Evolutionary conservation across 768 basidiomycete species (phyloP).

Genomic region (Boletus pseudopeckii): DNA sequence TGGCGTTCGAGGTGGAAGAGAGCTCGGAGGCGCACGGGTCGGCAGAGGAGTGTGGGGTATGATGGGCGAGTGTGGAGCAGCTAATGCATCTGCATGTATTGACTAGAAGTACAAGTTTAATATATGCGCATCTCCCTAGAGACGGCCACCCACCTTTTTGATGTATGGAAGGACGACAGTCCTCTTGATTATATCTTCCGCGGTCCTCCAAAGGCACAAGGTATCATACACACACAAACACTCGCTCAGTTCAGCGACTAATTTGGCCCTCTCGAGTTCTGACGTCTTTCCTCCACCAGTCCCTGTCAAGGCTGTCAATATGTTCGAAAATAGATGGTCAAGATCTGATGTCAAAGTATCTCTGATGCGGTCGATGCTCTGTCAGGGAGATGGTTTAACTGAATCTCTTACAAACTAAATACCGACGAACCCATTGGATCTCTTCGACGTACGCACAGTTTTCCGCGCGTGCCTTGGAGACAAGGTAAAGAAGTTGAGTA

Average conservation of each 20-base stretch:
- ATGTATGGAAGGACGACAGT: constrained; percentile 75
- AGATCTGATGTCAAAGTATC: constrained; percentile 84
- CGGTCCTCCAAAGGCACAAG: constrained; percentile 79
- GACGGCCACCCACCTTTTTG: constrained; percentile 52
- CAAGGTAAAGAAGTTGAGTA: constrained; percentile 87
- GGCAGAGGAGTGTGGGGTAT: constrained; percentile 72
- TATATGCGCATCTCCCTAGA: neutral
- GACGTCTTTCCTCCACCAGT: constrained; percentile 47
- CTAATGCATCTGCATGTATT: constrained; percentile 67
- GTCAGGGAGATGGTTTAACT: constrained; percentile 20
- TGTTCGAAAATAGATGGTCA: constrained; percentile 72
- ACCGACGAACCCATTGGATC: constrained; percentile 73
- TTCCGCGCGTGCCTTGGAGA: constrained; percentile 74
- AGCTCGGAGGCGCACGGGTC: constrained; percentile 21
- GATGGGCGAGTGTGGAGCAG: constrained; percentile 68
- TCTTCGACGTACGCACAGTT: constrained; percentile 78
- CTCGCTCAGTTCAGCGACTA: constrained; percentile 66
- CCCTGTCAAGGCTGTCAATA: constrained; percentile 49
- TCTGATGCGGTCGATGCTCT: constrained; percentile 83
- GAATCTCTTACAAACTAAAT: constrained; percentile 5
- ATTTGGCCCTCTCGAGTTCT: constrained; percentile 64
- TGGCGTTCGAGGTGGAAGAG: constrained; percentile 50
- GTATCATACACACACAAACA: constrained; percentile 78
- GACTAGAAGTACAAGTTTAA: constrained; percentile 45
- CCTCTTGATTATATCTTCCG: constrained; percentile 78